Conservation (phyloP, 257 asterid genomes). For the Jaltomata sinuosa region DNA sequence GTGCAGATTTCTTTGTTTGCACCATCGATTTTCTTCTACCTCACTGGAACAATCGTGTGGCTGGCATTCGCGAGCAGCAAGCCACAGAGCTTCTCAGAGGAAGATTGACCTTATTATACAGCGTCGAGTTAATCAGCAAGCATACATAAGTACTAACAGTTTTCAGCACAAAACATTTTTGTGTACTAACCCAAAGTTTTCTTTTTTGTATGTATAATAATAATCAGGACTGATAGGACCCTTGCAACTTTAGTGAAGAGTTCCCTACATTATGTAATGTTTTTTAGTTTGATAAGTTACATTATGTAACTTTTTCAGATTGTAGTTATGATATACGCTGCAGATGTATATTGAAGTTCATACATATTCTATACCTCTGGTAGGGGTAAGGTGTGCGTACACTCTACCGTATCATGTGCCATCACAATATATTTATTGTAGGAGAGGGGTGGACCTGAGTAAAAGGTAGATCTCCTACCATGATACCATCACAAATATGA, state of each 20-base stretch:
- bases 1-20: slow-evolving; percentile 73
- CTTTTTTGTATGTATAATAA: neutral
- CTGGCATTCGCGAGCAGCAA: slow-evolving; percentile 84
- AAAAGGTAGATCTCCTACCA: no score
- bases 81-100: slow-evolving; percentile 62
- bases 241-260: neutral
- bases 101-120: slow-evolving; percentile 12
- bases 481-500: no score
- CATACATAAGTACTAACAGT: neutral
- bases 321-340: neutral
- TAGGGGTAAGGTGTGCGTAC: no score
- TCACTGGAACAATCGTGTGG: slow-evolving; percentile 91
- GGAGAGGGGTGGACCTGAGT: no score
- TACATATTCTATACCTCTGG: no score
- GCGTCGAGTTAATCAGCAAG: neutral
- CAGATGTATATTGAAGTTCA: neutral
- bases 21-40: slow-evolving; percentile 94
- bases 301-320: neutral
- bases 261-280: neutral
- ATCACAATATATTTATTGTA: no score
- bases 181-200: neutral
- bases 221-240: neutral
- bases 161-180: neutral
- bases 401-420: no score
- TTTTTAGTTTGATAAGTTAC: neutral